phyloP scores from a whole-genome alignment of 2,329 filamentous ascomycete species.

The Emmonsiellopsis sp. region DNA sequence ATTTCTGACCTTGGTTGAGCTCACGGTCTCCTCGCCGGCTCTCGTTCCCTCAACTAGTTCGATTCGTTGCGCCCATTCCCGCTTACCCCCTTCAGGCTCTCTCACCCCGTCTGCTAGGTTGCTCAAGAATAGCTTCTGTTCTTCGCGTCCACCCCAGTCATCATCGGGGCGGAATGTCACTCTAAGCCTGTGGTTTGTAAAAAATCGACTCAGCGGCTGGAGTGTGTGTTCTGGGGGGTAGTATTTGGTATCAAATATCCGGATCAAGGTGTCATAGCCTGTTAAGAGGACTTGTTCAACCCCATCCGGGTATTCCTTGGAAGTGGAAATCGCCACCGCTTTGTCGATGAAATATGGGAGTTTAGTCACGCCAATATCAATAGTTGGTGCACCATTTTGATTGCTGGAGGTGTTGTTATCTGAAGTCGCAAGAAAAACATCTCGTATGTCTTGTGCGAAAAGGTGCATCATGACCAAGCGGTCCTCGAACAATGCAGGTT shows the following conservation, averaged over 20 bases:
- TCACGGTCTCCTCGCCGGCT: slow-evolving; percentile 28
- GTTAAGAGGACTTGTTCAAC: slow-evolving; percentile 40
- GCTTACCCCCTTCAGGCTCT: slow-evolving; percentile 28
- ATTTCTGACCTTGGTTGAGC: slow-evolving; percentile 35
- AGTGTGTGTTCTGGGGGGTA: slow-evolving; percentile 38
- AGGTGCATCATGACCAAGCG: slow-evolving; percentile 41
- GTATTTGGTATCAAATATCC: slow-evolving; percentile 42
- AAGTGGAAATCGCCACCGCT: slow-evolving; percentile 33
- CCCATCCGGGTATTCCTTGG: slow-evolving; percentile 24
- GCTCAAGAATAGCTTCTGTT: slow-evolving; percentile 31
- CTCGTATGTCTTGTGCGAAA: slow-evolving; percentile 34
- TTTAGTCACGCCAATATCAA: slow-evolving; percentile 42
- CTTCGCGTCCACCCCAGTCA: slow-evolving; percentile 30
- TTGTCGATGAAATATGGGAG: slow-evolving; percentile 42
- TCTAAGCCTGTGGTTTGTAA: slow-evolving; percentile 34
- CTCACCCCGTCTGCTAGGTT: slow-evolving; percentile 28
- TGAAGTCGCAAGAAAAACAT: not conserved
- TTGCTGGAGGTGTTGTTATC: not conserved
- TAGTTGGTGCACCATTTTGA: slow-evolving; percentile 18
- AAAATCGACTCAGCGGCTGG: slow-evolving; percentile 31
- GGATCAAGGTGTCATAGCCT: slow-evolving; percentile 41
- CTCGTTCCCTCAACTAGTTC: slow-evolving; percentile 32
- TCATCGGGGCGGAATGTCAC: slow-evolving; percentile 36
- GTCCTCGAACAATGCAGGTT: slow-evolving; percentile 40
- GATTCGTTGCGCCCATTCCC: slow-evolving; percentile 36